These are phyloP conservation scores for Pistacia integerrima DNA, from an alignment of 345 rosid species.

Conservation along the genomic window DNA sequence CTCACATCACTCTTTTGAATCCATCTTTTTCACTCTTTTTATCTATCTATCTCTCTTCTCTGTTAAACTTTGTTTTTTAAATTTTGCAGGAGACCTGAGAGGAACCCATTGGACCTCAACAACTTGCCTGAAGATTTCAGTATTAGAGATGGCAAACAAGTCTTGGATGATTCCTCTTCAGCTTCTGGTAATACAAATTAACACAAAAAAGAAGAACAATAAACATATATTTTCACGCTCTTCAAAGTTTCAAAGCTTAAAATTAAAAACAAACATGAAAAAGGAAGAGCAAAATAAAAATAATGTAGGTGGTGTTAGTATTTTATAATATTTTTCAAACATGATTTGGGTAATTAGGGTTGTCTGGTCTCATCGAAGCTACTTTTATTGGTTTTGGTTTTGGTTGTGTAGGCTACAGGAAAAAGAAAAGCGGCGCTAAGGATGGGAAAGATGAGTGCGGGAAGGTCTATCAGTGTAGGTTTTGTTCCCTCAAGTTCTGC, in stretches of 20 bases:
- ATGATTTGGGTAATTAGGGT: background rate
- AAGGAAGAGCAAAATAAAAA: background rate
- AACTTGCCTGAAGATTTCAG: slow-evolving; percentile 84
- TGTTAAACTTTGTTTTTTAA: slow-evolving; percentile 6
- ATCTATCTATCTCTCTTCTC: slow-evolving; percentile 2
- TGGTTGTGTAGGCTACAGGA: slow-evolving; percentile 38
- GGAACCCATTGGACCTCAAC: slow-evolving; percentile 90
- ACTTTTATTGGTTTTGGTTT: slow-evolving; percentile 34
- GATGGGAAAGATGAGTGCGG: slow-evolving; percentile 87
- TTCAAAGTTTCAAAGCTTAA: too few relatives aligned
- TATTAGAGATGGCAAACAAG: slow-evolving; percentile 54
- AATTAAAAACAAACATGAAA: background rate
- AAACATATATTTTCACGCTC: too few relatives aligned
- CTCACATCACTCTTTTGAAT: background rate
- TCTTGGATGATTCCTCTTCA: slow-evolving; percentile 63
- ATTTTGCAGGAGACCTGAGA: slow-evolving; percentile 72
- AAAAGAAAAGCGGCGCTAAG: slow-evolving; percentile 68
- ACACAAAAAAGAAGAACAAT: too few relatives aligned
- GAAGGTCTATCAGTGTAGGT: slow-evolving; percentile 95
- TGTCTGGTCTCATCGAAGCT: slow-evolving; percentile 39
- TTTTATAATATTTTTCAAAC: background rate
- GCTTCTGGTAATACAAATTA: slow-evolving; percentile 16
- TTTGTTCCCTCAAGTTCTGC: slow-evolving; percentile 99
- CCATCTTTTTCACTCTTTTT: slow-evolving; percentile 15
- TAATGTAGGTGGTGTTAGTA: background rate